phyloP scores from a whole-genome alignment of 306 rosid species.

The Sesbania bispinosa region DNA sequence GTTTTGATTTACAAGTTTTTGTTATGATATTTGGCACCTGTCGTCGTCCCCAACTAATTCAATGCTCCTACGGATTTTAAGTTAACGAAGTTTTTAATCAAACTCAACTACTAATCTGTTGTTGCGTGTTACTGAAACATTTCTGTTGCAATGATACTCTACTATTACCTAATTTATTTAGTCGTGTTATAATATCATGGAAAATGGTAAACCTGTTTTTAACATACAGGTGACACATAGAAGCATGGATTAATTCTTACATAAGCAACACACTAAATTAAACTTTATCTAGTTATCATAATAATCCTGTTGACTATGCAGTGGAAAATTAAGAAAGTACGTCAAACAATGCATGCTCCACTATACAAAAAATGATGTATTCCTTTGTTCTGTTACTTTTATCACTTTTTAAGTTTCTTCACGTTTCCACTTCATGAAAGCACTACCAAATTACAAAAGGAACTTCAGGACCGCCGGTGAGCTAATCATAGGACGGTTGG shows the following conservation, averaged over 20 bases:
- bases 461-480: neutral
- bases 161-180: neutral
- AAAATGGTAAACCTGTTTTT: neutral
- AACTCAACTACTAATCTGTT: neutral
- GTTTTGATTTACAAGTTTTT: neutral
- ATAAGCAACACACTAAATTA: neutral
- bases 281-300: neutral
- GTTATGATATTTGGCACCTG: neutral
- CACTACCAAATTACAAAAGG: conserved; percentile 34
- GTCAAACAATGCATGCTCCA: conserved; percentile 38
- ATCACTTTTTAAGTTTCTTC: conserved; percentile 36
- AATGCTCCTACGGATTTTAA: neutral
- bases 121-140: conserved; percentile 7
- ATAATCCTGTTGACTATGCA: neutral
- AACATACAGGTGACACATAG: neutral
- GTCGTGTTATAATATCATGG: no score
- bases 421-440: conserved; percentile 27
- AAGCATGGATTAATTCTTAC: neutral
- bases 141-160: neutral
- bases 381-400: conserved; percentile 20
- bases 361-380: neutral
- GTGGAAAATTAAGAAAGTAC: conserved; percentile 25
- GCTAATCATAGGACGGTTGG: conserved; percentile 20
- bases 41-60: neutral
- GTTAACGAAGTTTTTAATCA: neutral